Percentiles rank a stretch among this genome's conserved stretches.
These are phyloP conservation scores for Aspergillus panamensis DNA, from an alignment of 495 filamentous ascomycete species.

Conservation along the genomic window DNA sequence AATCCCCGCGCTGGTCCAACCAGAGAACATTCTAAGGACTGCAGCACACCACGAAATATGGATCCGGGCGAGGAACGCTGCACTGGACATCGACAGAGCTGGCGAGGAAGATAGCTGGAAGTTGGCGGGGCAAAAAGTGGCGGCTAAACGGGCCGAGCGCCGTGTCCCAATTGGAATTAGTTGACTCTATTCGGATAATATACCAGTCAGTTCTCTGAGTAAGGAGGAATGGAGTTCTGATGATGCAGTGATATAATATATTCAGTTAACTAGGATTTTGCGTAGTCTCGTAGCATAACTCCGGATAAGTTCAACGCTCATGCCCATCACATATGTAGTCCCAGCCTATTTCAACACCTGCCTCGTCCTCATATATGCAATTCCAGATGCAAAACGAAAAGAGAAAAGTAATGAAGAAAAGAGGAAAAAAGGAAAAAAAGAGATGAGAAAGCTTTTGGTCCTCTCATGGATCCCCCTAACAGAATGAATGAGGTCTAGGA, in stretches of 20 bases:
- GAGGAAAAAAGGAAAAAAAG: background rate
- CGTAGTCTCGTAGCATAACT: background rate
- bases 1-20: slow-evolving; percentile 8
- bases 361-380: slow-evolving; percentile 7
- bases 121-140: slow-evolving; percentile 12
- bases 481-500: slow-evolving; percentile 26
- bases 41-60: background rate
- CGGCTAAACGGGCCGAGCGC: slow-evolving; percentile 33
- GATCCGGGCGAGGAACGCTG: slow-evolving; percentile 16
- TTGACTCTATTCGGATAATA: background rate
- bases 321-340: background rate
- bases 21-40: slow-evolving; percentile 1
- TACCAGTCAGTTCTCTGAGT: background rate
- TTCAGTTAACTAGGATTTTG: too few species aligned
- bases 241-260: background rate
- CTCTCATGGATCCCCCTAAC: background rate
- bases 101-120: slow-evolving; percentile 12
- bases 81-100: slow-evolving; percentile 26
- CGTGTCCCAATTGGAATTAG: slow-evolving; percentile 16
- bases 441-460: background rate
- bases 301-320: background rate
- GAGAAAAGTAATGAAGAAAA: background rate
- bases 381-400: background rate
- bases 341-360: background rate
- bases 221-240: background rate